These are phyloP conservation scores for Beauveria sp. DNA, from an alignment of 2,329 filamentous ascomycete genomes.

Conservation along the genomic window DNA sequence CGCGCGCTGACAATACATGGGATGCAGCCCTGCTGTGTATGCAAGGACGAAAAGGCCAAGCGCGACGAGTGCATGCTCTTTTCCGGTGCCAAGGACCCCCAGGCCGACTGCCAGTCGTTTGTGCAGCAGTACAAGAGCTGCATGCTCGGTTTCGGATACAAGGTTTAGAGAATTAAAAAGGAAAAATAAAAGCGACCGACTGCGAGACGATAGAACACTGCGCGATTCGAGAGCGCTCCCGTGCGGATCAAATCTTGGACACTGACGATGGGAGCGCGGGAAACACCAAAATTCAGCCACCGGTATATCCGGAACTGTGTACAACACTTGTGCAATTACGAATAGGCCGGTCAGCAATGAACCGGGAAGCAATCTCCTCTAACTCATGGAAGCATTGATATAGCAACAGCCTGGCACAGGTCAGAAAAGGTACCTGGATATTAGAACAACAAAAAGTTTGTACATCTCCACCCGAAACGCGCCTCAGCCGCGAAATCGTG, in stretches of 20 bases:
- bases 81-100: constrained; percentile 73
- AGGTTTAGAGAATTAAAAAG: constrained; percentile 38
- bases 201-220: not conserved
- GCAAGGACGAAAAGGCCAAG: constrained; percentile 85
- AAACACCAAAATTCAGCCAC: not conserved
- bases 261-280: not conserved
- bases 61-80: constrained; percentile 99
- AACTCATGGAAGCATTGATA: not conserved
- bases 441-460: not conserved
- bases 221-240: not conserved
- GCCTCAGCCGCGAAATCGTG: not conserved
- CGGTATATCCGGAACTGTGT: constrained; percentile 13
- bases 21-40: constrained; percentile 86
- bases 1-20: not conserved
- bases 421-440: not conserved
- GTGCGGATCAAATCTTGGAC: not conserved
- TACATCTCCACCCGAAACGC: not conserved
- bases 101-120: constrained; percentile 72
- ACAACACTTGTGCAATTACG: constrained; percentile 17
- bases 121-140: constrained; percentile 83
- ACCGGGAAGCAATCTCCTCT: not conserved
- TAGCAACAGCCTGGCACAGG: not conserved
- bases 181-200: constrained; percentile 4
- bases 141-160: constrained; percentile 91
- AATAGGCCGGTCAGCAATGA: not conserved